Evolutionary conservation across 2,329 filamentous ascomycete genomes (phyloP).

Genomic region (Grosmannia clavigera): DNA sequence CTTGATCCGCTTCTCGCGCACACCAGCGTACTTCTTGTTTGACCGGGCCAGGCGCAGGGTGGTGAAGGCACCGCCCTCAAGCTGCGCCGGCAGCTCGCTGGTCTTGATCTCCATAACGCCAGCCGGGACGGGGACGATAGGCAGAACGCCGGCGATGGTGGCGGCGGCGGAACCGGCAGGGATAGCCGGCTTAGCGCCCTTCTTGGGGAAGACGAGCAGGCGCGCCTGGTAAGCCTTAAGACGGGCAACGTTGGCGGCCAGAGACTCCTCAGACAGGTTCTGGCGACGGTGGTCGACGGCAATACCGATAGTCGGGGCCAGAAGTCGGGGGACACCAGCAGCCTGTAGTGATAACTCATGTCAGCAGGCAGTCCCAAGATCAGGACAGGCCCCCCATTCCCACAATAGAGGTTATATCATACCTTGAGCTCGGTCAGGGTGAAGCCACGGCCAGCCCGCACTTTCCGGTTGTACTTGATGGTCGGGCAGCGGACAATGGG

Average conservation of each 20-base stretch:
- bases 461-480: conserved; percentile 98
- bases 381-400: too few relatives aligned
- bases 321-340: conserved; percentile 87
- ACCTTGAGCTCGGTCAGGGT: conserved; percentile 97
- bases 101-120: conserved; percentile 67
- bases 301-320: conserved; percentile 94
- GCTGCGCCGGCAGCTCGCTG: conserved; percentile 64
- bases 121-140: conserved; percentile 56
- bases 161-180: conserved; percentile 63
- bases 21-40: conserved; percentile 70
- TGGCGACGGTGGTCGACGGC: conserved; percentile 90
- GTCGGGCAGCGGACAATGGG: conserved; percentile 96
- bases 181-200: conserved; percentile 86
- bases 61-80: conserved; percentile 70
- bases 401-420: conserved; percentile 20
- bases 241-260: conserved; percentile 89
- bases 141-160: conserved; percentile 48
- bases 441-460: conserved; percentile 95
- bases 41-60: conserved; percentile 74
- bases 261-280: conserved; percentile 93
- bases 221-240: conserved; percentile 96
- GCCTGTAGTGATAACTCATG: conserved; percentile 43
- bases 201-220: conserved; percentile 94
- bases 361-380: background rate
- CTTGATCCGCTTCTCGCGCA: conserved; percentile 85